Evolutionary conservation across 805 yeast species (phyloP), one percentile per base, ranked within the genome.

Genomic region (Suhomyces sp.): DNA sequence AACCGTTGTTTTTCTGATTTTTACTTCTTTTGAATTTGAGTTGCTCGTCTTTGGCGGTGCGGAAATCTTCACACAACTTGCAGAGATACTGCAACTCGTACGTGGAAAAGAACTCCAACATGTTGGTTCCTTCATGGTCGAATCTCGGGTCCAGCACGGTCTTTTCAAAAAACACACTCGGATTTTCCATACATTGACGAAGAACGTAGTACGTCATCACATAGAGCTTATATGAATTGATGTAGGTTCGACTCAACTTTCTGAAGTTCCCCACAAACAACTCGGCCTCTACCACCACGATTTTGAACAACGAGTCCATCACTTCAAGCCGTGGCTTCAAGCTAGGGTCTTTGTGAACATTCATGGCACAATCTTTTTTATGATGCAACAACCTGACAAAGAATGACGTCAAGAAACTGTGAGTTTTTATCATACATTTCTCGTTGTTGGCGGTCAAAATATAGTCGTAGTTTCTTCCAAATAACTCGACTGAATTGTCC

Each of bases 211-310:
- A 71, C 7, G 76, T 66, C 67, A 75, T 71, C 44, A 74, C 76
- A 52, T 73, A 72, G 12, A 75, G 58, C 54, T 68, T 66, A 63
- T 74, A 74, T 2, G 78, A 73, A 54, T 73, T 75, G 50, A 71
- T 65, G 57, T 75, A 74, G 5, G 66, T 66, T 19, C 64, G 54
- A 56, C 78, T 70, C 56, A 75, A 63, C 33, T 65, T 66, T 23
- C 74, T 47, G 61, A 75, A 75, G 55, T 72, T 70, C 1, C 79
- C 79, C 31, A 74, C 77, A 56, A 74, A 75, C 6, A 74, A 59
- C 48, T 74, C 79, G 1, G 78, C 72, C 50, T 75, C 78, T 0
- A 65, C 52, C 27, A 75, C 57, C 10, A 70, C 65, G 36, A 69
- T 60, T 12, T 59, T 62, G 52, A 73, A 72, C 41, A 75, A 59